Evolutionary conservation across 73 alveolate genomes (phyloP).

Genomic region (Durusdinium trenchii): DNA sequence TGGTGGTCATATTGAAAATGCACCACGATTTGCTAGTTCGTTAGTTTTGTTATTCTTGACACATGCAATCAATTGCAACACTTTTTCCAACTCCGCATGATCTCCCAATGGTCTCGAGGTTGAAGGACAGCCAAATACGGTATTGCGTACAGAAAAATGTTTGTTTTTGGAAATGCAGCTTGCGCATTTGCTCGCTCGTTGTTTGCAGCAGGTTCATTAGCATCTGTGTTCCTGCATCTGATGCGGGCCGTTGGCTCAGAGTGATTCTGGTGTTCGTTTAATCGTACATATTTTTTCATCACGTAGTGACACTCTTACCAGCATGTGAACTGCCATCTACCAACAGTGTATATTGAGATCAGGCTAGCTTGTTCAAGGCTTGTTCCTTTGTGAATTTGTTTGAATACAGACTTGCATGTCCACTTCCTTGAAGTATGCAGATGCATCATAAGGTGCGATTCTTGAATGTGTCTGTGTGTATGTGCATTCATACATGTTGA

Average conservation of each 20-base stretch:
- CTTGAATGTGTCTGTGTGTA: too few species aligned
- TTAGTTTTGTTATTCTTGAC: background rate
- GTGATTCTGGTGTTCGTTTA: background rate
- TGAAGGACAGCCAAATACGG: background rate
- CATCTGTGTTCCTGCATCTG: constrained; percentile 84
- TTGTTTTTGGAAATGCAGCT: background rate
- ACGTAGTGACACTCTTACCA: too few species aligned
- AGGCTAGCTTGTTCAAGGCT: too few species aligned
- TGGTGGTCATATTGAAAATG: background rate
- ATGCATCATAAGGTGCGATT: too few species aligned
- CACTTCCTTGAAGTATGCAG: too few species aligned
- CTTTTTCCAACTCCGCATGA: too few species aligned
- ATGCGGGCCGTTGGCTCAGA: constrained; percentile 45
- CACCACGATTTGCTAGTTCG: background rate
- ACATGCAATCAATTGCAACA: too few species aligned
- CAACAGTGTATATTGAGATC: too few species aligned
- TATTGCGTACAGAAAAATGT: too few species aligned
- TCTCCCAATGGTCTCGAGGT: background rate
- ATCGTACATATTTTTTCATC: too few species aligned
- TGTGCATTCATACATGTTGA: too few species aligned
- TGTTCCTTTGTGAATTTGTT: background rate
- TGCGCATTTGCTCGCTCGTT: background rate
- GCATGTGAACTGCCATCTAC: too few species aligned
- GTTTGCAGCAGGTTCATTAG: constrained; percentile 83
- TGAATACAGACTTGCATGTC: background rate